These are phyloP conservation scores for Boechera stricta DNA, from an alignment of 345 rosid genomes.

Conservation along the genomic window DNA sequence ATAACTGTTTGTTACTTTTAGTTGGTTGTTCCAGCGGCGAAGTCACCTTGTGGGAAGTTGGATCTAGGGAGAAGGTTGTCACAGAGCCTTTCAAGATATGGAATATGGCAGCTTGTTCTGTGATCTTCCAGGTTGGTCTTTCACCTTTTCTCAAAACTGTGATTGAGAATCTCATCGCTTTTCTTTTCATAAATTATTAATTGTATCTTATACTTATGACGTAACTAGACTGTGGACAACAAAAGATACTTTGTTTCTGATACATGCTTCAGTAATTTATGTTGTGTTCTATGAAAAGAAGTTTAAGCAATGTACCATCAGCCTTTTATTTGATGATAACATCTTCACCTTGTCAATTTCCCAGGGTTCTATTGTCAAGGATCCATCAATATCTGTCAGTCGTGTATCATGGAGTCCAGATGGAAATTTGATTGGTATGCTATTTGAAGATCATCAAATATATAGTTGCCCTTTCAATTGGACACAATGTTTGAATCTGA, in stretches of 20 bases:
- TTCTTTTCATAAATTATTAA: not conserved
- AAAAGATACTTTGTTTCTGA: conserved; percentile 8
- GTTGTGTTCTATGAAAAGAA: conserved; percentile 15
- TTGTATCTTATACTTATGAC: not conserved
- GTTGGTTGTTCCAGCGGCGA: conserved; percentile 90
- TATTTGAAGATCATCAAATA: not conserved
- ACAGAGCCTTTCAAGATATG: conserved; percentile 86
- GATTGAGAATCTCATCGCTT: not conserved
- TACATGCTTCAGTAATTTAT: conserved; percentile 15
- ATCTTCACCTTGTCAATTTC: conserved; percentile 24
- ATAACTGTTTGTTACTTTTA: conserved; percentile 40
- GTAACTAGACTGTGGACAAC: not conserved
- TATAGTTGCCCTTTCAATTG: conserved; percentile 21
- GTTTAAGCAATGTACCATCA: conserved; percentile 8
- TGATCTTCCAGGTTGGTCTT: conserved; percentile 67
- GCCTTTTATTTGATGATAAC: conserved; percentile 11
- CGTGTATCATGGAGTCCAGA: conserved; percentile 69
- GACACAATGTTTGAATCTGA: conserved; percentile 19
- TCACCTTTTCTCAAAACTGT: not conserved
- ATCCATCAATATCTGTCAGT: conserved; percentile 55
- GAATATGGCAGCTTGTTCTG: conserved; percentile 60
- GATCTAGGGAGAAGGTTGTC: conserved; percentile 63
- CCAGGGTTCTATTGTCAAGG: conserved; percentile 56
- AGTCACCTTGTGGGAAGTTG: conserved; percentile 85
- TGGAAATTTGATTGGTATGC: conserved; percentile 64